Conservation (phyloP, 164 flowering plant species). For the Litsea cubeba region DNA sequence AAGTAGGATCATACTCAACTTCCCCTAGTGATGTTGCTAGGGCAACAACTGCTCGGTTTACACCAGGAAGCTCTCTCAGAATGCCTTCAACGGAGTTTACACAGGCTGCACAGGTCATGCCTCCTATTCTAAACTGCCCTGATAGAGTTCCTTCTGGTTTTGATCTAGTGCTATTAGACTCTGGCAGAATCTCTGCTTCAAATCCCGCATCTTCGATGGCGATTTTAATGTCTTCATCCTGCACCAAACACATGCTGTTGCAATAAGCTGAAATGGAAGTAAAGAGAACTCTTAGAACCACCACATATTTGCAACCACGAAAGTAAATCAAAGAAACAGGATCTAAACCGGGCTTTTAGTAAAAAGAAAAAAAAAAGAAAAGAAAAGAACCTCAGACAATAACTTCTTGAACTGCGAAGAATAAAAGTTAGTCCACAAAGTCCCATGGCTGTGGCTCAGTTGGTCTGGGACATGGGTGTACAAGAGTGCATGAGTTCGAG, state of each 20-base stretch:
- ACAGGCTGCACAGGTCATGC: conserved; percentile 99
- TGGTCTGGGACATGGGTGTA: not conserved
- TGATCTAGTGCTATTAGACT: conserved; percentile 26
- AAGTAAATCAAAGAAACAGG: not conserved
- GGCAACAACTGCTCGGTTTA: conserved; percentile 82
- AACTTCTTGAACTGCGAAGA: not conserved
- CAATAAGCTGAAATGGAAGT: not conserved
- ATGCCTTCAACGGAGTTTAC: conserved; percentile 95
- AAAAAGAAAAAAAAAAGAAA: no score
- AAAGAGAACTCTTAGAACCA: not conserved
- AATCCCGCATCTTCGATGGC: conserved; percentile 99
- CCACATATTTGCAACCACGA: not conserved
- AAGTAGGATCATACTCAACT: conserved; percentile 83
- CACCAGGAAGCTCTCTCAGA: conserved; percentile 74
- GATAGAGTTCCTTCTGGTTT: conserved; percentile 37
- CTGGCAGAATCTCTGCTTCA: conserved; percentile 83
- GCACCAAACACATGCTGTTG: conserved; percentile 13
- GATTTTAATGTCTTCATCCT: conserved; percentile 78
- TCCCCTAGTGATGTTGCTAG: conserved; percentile 89
- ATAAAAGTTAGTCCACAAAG: not conserved
- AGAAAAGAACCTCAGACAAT: no score
- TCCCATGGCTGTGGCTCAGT: not conserved
- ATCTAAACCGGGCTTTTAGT: not conserved
- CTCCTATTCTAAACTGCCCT: conserved; percentile 92
- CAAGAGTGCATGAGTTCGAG: not conserved